These are phyloP conservation scores for Arthrobotrys iridis DNA, from an alignment of 2,329 filamentous ascomycete species.

Conservation along the genomic window DNA sequence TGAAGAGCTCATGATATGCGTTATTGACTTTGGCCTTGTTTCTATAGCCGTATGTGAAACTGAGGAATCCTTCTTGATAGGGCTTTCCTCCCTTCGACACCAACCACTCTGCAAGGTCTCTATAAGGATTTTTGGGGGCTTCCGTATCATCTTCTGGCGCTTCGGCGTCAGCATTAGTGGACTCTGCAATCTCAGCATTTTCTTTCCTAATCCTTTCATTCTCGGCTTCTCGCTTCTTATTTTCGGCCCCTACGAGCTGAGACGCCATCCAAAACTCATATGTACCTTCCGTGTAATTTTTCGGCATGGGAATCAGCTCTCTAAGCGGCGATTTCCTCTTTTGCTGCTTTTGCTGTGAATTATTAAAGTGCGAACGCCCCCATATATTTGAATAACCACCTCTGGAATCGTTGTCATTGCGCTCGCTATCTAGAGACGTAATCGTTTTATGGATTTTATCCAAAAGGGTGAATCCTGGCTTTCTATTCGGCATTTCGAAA, in stretches of 20 bases:
- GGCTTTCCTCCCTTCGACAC: conserved; percentile 67
- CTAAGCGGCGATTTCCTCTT: conserved; percentile 1
- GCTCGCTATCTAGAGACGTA: background rate
- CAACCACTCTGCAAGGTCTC: conserved; percentile 47
- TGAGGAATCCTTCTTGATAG: background rate
- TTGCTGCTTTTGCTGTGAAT: background rate
- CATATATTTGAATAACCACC: too few relatives aligned
- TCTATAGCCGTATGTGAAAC: too few relatives aligned
- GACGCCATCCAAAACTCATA: conserved; percentile 31
- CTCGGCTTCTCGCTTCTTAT: conserved; percentile 22
- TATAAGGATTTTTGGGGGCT: conserved; percentile 53
- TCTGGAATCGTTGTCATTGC: background rate
- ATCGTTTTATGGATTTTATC: background rate
- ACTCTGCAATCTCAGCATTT: conserved; percentile 57
- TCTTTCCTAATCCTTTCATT: background rate
- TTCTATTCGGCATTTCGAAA: background rate
- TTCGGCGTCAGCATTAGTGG: conserved; percentile 61
- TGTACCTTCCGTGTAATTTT: conserved; percentile 6
- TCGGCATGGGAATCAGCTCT: conserved; percentile 6
- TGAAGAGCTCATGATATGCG: conserved; percentile 63
- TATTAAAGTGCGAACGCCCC: too few relatives aligned
- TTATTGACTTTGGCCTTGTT: background rate
- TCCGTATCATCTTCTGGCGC: conserved; percentile 59
- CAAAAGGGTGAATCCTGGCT: background rate
- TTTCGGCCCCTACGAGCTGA: conserved; percentile 33